These are phyloP conservation scores for Nymphaea thermarum DNA, from an alignment of 164 flowering plant genomes.

Conservation along the genomic window DNA sequence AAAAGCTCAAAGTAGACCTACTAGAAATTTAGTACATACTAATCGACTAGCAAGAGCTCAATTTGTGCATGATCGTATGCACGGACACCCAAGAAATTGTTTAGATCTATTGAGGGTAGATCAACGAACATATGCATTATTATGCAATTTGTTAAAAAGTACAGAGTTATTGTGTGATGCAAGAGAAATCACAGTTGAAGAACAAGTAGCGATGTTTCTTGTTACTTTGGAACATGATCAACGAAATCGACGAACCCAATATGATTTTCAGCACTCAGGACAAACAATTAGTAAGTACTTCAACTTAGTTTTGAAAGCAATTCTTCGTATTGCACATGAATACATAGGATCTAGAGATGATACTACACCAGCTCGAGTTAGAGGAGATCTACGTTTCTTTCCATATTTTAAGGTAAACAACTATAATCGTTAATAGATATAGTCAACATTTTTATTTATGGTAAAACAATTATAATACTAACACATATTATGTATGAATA, in stretches of 20 bases:
- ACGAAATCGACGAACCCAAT: not conserved
- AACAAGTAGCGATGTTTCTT: conserved; percentile 9
- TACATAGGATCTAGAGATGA: conserved; percentile 1
- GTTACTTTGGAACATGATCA: conserved; percentile 5
- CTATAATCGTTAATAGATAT: not conserved
- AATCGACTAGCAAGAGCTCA: too few species aligned
- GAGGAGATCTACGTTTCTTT: not conserved
- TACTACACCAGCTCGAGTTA: conserved; percentile 1
- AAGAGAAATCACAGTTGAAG: conserved; percentile 5
- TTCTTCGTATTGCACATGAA: not conserved
- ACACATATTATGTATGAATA: conserved; percentile 5
- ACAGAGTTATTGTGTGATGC: conserved; percentile 3
- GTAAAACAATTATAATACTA: not conserved
- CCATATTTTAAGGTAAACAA: conserved; percentile 7
- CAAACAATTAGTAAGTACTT: conserved; percentile 1
- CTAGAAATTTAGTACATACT: too few species aligned
- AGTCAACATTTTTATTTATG: not conserved
- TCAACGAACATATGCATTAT: not conserved
- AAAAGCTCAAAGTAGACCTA: too few species aligned
- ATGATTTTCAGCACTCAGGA: conserved; percentile 1
- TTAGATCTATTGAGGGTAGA: conserved; percentile 2
- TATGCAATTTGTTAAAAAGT: conserved; percentile 1
- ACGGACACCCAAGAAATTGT: not conserved
- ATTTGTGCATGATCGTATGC: not conserved
- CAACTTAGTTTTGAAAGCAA: conserved; percentile 9